Evolutionary conservation across 179 eudicot genomes (phyloP).

Genomic region (Patellifolia procumbens): DNA sequence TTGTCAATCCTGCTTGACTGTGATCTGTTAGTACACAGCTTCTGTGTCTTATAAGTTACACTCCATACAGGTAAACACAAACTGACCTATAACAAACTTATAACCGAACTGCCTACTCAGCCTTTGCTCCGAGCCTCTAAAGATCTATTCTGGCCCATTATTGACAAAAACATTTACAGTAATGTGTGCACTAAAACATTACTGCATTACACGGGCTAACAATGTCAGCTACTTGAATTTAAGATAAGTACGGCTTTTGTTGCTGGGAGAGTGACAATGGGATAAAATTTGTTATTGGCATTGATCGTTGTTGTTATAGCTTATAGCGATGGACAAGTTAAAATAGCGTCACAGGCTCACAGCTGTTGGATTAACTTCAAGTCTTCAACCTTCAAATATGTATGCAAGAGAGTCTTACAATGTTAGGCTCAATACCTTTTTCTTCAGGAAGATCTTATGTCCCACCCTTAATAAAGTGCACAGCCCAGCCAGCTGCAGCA

Average conservation of each 20-base stretch:
- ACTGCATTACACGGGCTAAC: too few relatives aligned
- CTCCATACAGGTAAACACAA: too few relatives aligned
- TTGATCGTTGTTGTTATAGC: neutral
- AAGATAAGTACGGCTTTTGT: neutral
- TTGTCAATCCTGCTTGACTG: neutral
- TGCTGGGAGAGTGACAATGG: neutral
- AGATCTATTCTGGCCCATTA: too few relatives aligned
- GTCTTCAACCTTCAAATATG: neutral
- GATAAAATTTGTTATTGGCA: neutral
- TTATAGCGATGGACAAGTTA: neutral
- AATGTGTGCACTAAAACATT: too few relatives aligned
- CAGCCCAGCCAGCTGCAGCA: constrained; percentile 53
- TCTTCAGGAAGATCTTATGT: constrained; percentile 44
- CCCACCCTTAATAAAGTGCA: constrained; percentile 50
- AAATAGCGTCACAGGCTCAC: neutral
- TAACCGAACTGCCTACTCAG: too few relatives aligned
- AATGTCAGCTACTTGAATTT: neutral
- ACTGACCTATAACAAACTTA: too few relatives aligned
- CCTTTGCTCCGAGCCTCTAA: too few relatives aligned
- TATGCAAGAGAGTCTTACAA: neutral
- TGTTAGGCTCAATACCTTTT: constrained; percentile 1
- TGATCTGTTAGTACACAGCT: too few relatives aligned
- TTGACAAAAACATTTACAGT: too few relatives aligned
- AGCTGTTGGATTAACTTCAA: neutral
- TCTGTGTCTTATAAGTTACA: too few relatives aligned